Evolutionary conservation across 192 early-diverging fungal genomes (phyloP).

Genomic region (Dispira simplex): DNA sequence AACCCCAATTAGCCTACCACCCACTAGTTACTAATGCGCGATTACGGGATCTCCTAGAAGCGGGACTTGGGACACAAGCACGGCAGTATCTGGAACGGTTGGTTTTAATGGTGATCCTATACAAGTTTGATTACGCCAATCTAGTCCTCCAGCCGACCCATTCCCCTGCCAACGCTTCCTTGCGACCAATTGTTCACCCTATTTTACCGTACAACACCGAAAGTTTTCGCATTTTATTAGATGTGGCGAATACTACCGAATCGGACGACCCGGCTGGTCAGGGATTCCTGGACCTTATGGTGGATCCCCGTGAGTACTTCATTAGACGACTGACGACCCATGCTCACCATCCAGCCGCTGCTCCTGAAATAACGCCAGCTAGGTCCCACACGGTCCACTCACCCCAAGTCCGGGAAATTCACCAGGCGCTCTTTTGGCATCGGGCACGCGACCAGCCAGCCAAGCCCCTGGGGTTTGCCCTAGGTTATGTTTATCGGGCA

Average conservation of each 20-base stretch:
- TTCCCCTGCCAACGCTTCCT: too few species aligned
- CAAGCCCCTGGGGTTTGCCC: neutral
- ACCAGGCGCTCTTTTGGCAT: neutral
- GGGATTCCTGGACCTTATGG: neutral
- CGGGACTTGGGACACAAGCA: neutral
- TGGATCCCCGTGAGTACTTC: neutral
- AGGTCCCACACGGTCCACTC: too few species aligned
- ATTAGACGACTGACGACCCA: neutral
- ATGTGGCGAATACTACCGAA: too few species aligned
- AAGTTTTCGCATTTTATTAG: constrained; percentile 5
- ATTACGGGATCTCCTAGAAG: neutral
- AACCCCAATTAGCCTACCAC: neutral
- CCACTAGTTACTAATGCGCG: constrained; percentile 5
- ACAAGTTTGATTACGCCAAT: too few species aligned
- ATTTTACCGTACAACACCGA: neutral
- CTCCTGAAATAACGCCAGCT: too few species aligned
- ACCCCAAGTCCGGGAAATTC: too few species aligned
- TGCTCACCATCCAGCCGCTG: too few species aligned
- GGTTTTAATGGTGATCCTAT: neutral
- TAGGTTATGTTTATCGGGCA: neutral
- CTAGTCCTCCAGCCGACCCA: too few species aligned
- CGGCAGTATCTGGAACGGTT: constrained; percentile 4
- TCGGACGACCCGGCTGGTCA: too few species aligned
- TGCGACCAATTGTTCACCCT: too few species aligned
- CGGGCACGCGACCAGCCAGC: neutral